phyloP scores from a whole-genome alignment of 2,329 filamentous ascomycete genomes.

The Dryadomyces quercivorus region DNA sequence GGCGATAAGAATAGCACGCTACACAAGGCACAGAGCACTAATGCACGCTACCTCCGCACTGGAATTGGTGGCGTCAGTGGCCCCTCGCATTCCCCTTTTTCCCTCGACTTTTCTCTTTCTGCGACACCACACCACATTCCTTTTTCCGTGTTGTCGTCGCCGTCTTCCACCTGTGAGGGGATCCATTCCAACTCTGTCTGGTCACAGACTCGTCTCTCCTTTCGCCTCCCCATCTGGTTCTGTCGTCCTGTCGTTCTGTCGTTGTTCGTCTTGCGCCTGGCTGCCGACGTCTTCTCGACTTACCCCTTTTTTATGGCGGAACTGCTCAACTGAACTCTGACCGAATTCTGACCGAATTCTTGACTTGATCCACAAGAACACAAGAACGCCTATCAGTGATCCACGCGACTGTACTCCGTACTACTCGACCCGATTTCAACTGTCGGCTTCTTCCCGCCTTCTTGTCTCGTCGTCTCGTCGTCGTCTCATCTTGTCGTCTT shows the following conservation, averaged over 20 bases:
- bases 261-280: not conserved
- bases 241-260: not conserved
- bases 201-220: not conserved
- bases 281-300: not conserved
- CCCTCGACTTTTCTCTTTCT: not conserved
- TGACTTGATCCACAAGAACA: too few species aligned
- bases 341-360: too few species aligned
- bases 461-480: not conserved
- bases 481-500: too few species aligned
- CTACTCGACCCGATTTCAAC: too few species aligned
- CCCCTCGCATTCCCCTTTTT: not conserved
- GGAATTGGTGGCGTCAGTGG: too few species aligned
- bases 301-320: not conserved
- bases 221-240: not conserved
- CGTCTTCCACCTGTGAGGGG: not conserved
- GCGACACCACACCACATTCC: not conserved
- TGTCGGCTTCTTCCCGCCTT: too few species aligned
- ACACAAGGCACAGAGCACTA: too few species aligned
- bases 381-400: too few species aligned
- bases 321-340: too few species aligned
- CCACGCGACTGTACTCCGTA: too few species aligned
- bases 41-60: too few species aligned
- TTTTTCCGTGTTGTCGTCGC: not conserved
- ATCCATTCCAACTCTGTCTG: not conserved
- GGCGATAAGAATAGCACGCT: not conserved